Evolutionary conservation across 2,329 filamentous ascomycete genomes (phyloP).

Genomic region (Pseudogymnoascus sp.): DNA sequence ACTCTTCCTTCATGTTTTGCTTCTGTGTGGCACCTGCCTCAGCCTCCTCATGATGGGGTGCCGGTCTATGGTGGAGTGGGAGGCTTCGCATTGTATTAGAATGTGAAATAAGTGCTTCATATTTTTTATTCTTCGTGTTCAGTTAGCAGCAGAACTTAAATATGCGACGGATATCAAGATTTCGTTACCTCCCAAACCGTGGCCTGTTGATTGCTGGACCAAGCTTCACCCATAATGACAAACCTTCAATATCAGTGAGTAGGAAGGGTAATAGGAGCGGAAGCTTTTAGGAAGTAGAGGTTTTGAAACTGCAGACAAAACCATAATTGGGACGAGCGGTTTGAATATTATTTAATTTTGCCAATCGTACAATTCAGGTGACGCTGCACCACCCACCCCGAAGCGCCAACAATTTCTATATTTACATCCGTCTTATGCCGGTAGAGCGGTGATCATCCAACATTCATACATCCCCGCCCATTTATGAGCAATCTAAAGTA

Average conservation of each 20-base stretch:
- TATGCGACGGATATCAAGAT: background rate
- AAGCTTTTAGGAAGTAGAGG: background rate
- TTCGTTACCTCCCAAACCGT: background rate
- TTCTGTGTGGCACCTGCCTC: background rate
- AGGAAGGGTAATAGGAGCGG: background rate
- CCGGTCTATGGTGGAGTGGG: background rate
- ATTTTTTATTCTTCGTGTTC: background rate
- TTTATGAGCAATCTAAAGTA: conserved; percentile 26
- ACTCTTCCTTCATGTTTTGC: background rate
- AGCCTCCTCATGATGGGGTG: background rate
- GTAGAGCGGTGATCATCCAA: conserved; percentile 31
- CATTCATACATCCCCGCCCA: conserved; percentile 30
- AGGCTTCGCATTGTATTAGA: background rate
- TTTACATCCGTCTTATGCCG: conserved; percentile 25
- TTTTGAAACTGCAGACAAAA: background rate
- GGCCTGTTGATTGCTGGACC: background rate
- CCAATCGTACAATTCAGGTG: conserved; percentile 8
- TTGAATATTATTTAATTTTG: conserved; percentile 7
- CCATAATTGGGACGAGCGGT: background rate
- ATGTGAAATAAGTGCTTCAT: background rate
- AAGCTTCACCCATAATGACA: background rate
- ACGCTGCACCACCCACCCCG: background rate
- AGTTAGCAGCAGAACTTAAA: background rate
- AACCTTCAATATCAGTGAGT: background rate
- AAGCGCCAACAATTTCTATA: conserved; percentile 22